Base-by-base conservation (phyloP, 306 rosid species). In the Rosa chinensis region DNA sequence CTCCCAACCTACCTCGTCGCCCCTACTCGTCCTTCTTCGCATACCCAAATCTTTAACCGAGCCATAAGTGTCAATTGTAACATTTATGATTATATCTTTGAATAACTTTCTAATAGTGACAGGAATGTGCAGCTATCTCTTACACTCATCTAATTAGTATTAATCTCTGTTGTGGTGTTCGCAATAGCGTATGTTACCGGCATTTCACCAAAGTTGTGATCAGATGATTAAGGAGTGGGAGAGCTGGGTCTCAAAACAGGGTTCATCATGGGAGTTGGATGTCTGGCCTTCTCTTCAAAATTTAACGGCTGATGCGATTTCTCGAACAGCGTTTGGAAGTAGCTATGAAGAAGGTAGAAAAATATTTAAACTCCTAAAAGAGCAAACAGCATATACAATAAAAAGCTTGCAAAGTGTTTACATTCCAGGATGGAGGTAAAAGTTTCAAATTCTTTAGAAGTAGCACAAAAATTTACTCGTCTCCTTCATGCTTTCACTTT, bases 291-390 rank as follows among this genome's bases (percentile, higher is more conserved):
- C 62, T 59, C 61, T 87, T 16, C 72, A 77, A 71, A 71, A 25
- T 18, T 10, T 82, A 80, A n/a, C 87, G 0, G 74, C 75, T 0
- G 85, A 88, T 70, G 81, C 42, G 4, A 85, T 88, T 66, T 88
- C 89, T 45, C 72, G 84, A 25, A 80, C 92, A 0, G 88, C 86
- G 17, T 89, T 82, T 48, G 88, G 92, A 55, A 84, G 89, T 53
- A 84, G 87, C 50, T 82, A 77, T 72, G 68, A 82, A 56, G 80
- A 86, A 75, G 92, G 89, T 13, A 74, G 45, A 43, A 62, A 40
- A 39, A 79, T 84, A 44, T 86, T 88, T 40, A 17, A 74, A 40
- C 86, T 88, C 35, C 80, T 43, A 11, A 48, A 10, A 56, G 84
- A 89, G 67, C 84, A 74, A 32, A 62, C 20, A 10, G 11, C 16